Conservation (phyloP, 352 stramenopile genomes). For the Globisporangium canariense region DNA sequence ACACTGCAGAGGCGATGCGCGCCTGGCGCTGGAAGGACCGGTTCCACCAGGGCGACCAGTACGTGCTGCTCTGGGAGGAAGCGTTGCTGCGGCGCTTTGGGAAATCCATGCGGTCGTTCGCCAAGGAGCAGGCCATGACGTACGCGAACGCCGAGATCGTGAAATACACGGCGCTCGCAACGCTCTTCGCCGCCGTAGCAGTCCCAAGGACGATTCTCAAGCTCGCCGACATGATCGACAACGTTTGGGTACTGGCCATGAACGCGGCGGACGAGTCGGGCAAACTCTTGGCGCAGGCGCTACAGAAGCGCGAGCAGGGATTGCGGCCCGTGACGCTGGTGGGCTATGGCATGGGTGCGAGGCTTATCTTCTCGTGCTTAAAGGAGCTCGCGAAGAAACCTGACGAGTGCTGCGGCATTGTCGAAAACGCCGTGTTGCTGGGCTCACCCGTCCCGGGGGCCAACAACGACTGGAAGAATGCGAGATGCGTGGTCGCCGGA, state of each 20-base stretch:
- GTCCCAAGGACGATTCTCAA: constrained; percentile 70
- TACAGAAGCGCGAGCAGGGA: constrained; percentile 64
- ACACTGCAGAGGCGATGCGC: constrained; percentile 27
- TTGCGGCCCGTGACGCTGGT: constrained; percentile 86
- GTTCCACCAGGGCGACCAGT: constrained; percentile 79
- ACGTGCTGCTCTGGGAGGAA: constrained; percentile 80
- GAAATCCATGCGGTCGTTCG: constrained; percentile 80
- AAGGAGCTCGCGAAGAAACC: constrained; percentile 74
- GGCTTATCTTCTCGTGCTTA: constrained; percentile 88
- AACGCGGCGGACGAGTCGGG: constrained; percentile 67
- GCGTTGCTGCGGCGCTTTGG: constrained; percentile 64
- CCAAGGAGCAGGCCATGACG: constrained; percentile 53
- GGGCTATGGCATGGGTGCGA: constrained; percentile 87
- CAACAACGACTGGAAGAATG: constrained; percentile 64
- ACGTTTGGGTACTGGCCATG: constrained; percentile 83
- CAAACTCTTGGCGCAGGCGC: constrained; percentile 66
- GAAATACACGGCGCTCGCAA: constrained; percentile 67
- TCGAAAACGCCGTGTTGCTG: constrained; percentile 88
- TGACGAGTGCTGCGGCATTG: constrained; percentile 64
- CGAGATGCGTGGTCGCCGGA: constrained; percentile 70
- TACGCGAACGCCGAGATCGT: constrained; percentile 77
- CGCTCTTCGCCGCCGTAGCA: constrained; percentile 70
- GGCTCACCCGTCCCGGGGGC: constrained; percentile 68
- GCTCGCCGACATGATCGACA: constrained; percentile 78
- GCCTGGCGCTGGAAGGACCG: constrained; percentile 85